Percentiles rank a stretch among this genome's conserved stretches.
These are phyloP conservation scores for Microascus cirrosus DNA, from an alignment of 2,329 filamentous ascomycete species.

Conservation along the genomic window DNA sequence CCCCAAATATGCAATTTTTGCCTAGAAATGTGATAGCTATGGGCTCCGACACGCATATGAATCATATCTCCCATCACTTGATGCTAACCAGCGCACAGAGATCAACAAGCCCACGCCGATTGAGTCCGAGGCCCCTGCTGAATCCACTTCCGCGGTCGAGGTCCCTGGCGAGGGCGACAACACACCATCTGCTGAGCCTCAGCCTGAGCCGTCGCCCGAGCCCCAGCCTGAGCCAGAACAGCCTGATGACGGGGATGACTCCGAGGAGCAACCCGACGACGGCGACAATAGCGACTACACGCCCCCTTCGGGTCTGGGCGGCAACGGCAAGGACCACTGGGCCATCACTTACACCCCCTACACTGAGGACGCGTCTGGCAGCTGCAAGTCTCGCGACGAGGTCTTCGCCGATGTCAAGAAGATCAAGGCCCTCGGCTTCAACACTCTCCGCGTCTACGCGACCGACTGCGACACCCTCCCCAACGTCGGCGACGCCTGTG, in stretches of 20 bases:
- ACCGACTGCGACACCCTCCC: slow-evolving; percentile 79
- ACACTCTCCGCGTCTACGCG: slow-evolving; percentile 71
- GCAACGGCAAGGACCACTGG: slow-evolving; percentile 44
- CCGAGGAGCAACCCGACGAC: slow-evolving; percentile 4
- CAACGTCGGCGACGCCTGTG: slow-evolving; percentile 60
- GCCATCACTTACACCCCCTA: slow-evolving; percentile 78
- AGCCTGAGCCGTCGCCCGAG: slow-evolving; percentile 12
- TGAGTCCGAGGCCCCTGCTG: slow-evolving; percentile 25
- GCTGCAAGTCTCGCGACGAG: slow-evolving; percentile 52
- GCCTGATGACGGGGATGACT: slow-evolving; percentile 5
- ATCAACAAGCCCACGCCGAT: slow-evolving; percentile 10
- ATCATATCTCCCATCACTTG: not conserved
- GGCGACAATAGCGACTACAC: slow-evolving; percentile 11
- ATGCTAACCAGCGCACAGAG: not conserved
- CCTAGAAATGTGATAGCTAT: too few species aligned
- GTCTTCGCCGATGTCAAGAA: slow-evolving; percentile 49
- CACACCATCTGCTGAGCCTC: slow-evolving; percentile 16
- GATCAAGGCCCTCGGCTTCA: slow-evolving; percentile 58
- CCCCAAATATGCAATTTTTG: not conserved
- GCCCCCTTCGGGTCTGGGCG: slow-evolving; percentile 20
- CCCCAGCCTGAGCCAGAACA: slow-evolving; percentile 10
- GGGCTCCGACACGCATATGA: not conserved
- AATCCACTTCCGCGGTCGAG: slow-evolving; percentile 41
- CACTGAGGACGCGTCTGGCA: slow-evolving; percentile 32
- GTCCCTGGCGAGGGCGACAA: slow-evolving; percentile 10